Base-by-base conservation (phyloP, 345 rosid genomes). In the Raphanus raphanistrum region DNA sequence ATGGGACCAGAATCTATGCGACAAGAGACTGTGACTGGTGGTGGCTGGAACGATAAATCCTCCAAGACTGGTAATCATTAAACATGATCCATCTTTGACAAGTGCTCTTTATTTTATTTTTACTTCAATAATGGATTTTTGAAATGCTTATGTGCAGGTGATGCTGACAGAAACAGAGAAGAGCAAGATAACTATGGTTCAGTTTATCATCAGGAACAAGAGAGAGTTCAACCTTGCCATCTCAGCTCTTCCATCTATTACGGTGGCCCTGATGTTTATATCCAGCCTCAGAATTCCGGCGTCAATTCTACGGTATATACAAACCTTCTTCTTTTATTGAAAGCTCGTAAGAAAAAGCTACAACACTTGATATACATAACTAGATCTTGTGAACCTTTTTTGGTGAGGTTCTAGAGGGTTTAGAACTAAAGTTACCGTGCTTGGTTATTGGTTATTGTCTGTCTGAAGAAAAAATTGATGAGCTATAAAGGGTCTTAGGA, bases 181-280 rank as follows among this genome's bases (percentile, higher is more conserved):
- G 79, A 80, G 70, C 26, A 28, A 2, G 31, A 2, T 1, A 21
- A 21, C 21, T 21, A 21, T 76, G 73, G 63, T 73, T 85, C 86
- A 10, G 28, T 66, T 55, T 87, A 87, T 77, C 89, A 87, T 75
- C 89, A 86, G 31, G 85, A 86, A 0, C 96, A 87, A 45, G 6
- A 45, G 76, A 87, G 78, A 77, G 82, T 84, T 9, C 92, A 89
- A 29, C 97, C 97, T 16, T 87, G 90, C 66, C 88, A 85, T 78
- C 83, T 92, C 10, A 87, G 96, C 79, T 92, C 97, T 28, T 92
- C 97, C 2, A 92, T 92, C 82, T 92, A 82, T 75, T 90, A 92
- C 28, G 97, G 97, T 71, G 96, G 97, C 62, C 97, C 82, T 32
- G 97, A 92, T 72, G 76, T 84, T 25, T 90, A 84, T 75, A 55